Conservation (phyloP, 345 rosid genomes). For the Anacardium occidentale region DNA sequence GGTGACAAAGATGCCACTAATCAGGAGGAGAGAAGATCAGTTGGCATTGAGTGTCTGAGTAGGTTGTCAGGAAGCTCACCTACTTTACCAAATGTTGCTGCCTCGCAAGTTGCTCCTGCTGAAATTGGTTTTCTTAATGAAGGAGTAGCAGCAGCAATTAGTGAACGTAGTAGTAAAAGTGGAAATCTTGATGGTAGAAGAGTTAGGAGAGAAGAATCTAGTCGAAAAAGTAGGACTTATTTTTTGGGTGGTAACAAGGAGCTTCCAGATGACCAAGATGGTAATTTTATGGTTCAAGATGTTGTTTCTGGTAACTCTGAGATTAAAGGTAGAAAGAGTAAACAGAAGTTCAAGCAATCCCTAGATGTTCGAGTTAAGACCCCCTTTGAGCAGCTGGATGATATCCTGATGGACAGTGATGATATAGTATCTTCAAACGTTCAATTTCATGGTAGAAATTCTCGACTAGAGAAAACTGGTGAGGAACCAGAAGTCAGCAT, state of each 20-base stretch:
- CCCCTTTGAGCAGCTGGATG: slow-evolving; percentile 68
- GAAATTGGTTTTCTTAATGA: slow-evolving; percentile 34
- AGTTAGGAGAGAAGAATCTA: slow-evolving; percentile 64
- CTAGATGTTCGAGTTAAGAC: slow-evolving; percentile 50
- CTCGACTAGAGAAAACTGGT: slow-evolving; percentile 30
- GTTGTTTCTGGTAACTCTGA: slow-evolving; percentile 47
- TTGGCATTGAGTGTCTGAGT: slow-evolving; percentile 52
- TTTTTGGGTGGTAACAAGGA: slow-evolving; percentile 37
- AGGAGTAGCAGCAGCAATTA: slow-evolving; percentile 24
- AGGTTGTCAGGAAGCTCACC: slow-evolving; percentile 64
- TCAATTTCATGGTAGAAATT: slow-evolving; percentile 36
- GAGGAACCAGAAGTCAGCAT: slow-evolving; percentile 37
- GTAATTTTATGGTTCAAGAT: slow-evolving; percentile 39
- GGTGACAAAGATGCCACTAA: slow-evolving; percentile 42
- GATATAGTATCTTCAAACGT: slow-evolving; percentile 65
- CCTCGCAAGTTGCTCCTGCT: slow-evolving; percentile 63
- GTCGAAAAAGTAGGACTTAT: slow-evolving; percentile 50
- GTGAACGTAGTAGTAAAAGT: slow-evolving; percentile 57
- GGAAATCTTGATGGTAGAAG: slow-evolving; percentile 56
- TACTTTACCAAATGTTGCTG: slow-evolving; percentile 42
- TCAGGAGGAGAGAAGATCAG: slow-evolving; percentile 60
- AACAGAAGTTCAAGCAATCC: slow-evolving; percentile 50
- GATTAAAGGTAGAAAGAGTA: slow-evolving; percentile 45
- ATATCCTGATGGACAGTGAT: slow-evolving; percentile 59
- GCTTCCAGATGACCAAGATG: slow-evolving; percentile 34